These are phyloP conservation scores for Ormosia emarginata DNA, from an alignment of 306 rosid species.

Conservation along the genomic window DNA sequence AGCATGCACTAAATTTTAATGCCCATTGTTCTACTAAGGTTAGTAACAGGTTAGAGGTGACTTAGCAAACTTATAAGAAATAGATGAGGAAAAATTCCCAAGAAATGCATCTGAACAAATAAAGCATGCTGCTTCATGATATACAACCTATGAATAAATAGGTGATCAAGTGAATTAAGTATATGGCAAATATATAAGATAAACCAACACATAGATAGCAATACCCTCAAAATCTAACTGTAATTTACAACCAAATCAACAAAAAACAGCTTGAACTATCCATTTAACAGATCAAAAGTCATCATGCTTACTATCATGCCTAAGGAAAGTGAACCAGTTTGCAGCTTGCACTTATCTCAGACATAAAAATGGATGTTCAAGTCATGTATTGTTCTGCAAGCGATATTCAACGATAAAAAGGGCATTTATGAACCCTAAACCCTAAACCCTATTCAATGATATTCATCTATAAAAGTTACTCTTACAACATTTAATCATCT, in stretches of 20 bases:
- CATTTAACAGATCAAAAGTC: neutral
- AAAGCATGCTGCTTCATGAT: neutral
- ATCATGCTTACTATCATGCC: neutral
- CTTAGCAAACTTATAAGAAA: neutral
- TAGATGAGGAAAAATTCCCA: neutral
- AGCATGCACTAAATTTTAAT: neutral
- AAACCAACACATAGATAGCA: neutral
- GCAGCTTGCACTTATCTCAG: too few relatives aligned
- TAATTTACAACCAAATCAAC: neutral
- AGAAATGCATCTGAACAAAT: slow-evolving; percentile 1
- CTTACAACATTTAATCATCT: too few relatives aligned
- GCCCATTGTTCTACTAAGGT: neutral
- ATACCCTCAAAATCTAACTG: neutral
- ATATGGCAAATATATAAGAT: neutral
- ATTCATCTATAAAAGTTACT: too few relatives aligned
- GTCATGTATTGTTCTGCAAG: too few relatives aligned
- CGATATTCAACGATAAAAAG: too few relatives aligned
- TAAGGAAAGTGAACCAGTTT: neutral
- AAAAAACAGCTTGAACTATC: neutral
- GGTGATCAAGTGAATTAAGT: neutral
- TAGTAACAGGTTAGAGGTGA: neutral
- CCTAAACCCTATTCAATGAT: too few relatives aligned
- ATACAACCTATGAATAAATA: neutral
- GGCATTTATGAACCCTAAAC: too few relatives aligned
- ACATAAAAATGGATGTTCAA: too few relatives aligned